Evolutionary conservation across 202 grass and related monocot genomes (phyloP).

Genomic region (Zizania palustris): DNA sequence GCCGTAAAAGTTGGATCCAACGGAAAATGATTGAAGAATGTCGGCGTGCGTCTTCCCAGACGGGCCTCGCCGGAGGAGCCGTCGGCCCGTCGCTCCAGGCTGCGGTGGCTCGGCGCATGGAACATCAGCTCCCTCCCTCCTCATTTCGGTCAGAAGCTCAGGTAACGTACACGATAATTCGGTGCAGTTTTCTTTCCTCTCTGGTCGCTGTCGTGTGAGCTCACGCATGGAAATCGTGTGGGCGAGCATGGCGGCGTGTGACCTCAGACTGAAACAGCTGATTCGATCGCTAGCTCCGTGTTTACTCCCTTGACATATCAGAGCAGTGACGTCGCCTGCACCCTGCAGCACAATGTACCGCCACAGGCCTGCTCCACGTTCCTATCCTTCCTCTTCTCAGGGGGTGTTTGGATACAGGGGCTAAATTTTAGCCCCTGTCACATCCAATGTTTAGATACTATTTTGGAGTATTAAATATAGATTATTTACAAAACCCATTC

Average conservation of each 20-base stretch:
- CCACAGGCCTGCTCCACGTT: too few species aligned
- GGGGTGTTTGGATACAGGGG: too few species aligned
- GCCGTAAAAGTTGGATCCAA: background rate
- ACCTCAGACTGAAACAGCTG: constrained; percentile 8
- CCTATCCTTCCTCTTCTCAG: too few species aligned
- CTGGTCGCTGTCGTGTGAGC: constrained; percentile 36
- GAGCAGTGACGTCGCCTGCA: background rate
- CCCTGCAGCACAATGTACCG: background rate
- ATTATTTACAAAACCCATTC: too few species aligned
- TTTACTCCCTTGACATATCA: background rate
- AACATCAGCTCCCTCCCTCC: too few species aligned
- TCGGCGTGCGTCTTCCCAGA: too few species aligned
- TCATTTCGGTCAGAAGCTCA: background rate
- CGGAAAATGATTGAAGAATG: background rate
- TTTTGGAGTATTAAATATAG: too few species aligned
- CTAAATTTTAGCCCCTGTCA: too few species aligned
- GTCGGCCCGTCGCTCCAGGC: too few species aligned
- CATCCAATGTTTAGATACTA: too few species aligned
- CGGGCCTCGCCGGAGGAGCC: too few species aligned
- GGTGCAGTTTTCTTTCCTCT: background rate
- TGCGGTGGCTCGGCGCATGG: too few species aligned
- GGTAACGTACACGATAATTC: background rate
- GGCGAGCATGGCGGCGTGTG: constrained; percentile 11
- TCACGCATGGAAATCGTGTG: constrained; percentile 5
- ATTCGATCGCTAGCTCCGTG: constrained; percentile 5